phyloP scores from a whole-genome alignment of 768 basidiomycete species.

The Obba rivulosa region DNA sequence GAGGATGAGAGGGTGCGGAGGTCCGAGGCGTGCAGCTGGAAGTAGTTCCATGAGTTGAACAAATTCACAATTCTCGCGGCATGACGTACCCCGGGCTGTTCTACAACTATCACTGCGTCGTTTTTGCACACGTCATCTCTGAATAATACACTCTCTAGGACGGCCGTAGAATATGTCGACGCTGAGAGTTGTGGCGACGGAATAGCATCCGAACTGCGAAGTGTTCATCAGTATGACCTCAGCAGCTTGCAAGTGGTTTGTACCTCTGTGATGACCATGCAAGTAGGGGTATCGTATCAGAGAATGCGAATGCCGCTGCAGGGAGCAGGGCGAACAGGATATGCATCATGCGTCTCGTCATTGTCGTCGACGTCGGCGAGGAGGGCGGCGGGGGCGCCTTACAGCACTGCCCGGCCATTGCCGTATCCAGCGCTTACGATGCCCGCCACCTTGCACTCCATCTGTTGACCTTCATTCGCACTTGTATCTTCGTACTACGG shows the following conservation, averaged over 20 bases:
- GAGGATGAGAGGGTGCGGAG: conserved; percentile 52
- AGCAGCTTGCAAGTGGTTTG: not conserved
- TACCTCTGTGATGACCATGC: conserved; percentile 71
- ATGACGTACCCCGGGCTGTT: conserved; percentile 65
- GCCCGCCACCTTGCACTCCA: no score
- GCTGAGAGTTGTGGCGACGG: conserved; percentile 10
- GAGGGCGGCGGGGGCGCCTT: not conserved
- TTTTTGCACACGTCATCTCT: conserved; percentile 50
- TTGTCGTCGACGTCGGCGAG: conserved; percentile 6
- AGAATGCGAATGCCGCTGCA: conserved; percentile 49
- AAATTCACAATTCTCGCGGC: not conserved
- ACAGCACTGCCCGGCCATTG: not conserved
- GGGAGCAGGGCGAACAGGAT: conserved; percentile 40
- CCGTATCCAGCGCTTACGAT: no score
- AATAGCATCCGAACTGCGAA: conserved; percentile 43
- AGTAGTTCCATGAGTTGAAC: not conserved
- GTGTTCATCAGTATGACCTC: not conserved
- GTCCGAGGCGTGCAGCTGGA: conserved; percentile 73
- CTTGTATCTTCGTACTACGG: no score
- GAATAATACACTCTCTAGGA: conserved; percentile 41
- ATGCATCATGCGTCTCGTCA: conserved; percentile 14
- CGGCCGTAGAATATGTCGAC: conserved; percentile 9
- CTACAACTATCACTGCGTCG: conserved; percentile 61
- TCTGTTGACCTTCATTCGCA: no score
- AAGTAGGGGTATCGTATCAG: conserved; percentile 57